These are phyloP conservation scores for Lactarius sp. DNA, from an alignment of 768 basidiomycete species.

Conservation along the genomic window DNA sequence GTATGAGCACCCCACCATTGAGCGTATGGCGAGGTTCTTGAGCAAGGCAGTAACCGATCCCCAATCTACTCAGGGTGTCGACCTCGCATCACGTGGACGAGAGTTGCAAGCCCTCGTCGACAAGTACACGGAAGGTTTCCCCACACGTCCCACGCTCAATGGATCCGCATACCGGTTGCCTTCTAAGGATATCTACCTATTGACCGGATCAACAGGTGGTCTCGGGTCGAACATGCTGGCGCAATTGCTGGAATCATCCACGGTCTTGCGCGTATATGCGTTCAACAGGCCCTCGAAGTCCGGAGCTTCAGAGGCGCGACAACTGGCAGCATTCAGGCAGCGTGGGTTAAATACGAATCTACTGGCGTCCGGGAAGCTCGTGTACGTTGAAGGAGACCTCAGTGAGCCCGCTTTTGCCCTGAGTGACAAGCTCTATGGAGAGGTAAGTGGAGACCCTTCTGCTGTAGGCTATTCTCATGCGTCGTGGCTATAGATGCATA, in stretches of 20 bases:
- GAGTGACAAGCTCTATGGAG: constrained; percentile 14
- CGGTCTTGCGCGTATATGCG: constrained; percentile 27
- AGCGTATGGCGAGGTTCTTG: constrained; percentile 22
- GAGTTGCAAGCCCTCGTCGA: constrained; percentile 27
- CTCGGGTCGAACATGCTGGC: constrained; percentile 28
- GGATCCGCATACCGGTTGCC: not conserved
- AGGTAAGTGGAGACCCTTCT: constrained; percentile 6
- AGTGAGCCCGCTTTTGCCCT: constrained; percentile 17
- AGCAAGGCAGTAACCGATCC: constrained; percentile 9
- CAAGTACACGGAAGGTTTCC: constrained; percentile 27
- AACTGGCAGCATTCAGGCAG: constrained; percentile 20
- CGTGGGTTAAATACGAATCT: constrained; percentile 25
- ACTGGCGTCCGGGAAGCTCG: constrained; percentile 24
- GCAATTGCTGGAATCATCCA: constrained; percentile 15
- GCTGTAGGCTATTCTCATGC: not conserved
- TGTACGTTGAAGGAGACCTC: constrained; percentile 28
- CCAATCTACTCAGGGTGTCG: not conserved
- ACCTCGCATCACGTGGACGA: constrained; percentile 8
- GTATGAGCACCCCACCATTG: constrained; percentile 28
- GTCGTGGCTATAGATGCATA: constrained; percentile 6
- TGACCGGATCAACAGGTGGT: constrained; percentile 29
- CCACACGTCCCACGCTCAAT: constrained; percentile 3
- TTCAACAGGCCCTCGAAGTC: constrained; percentile 25
- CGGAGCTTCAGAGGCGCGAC: constrained; percentile 18
- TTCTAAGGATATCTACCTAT: constrained; percentile 19